Evolutionary conservation across 1,284 basidiomycete genomes (phyloP).

Genomic region (Ganoderma sp.): DNA sequence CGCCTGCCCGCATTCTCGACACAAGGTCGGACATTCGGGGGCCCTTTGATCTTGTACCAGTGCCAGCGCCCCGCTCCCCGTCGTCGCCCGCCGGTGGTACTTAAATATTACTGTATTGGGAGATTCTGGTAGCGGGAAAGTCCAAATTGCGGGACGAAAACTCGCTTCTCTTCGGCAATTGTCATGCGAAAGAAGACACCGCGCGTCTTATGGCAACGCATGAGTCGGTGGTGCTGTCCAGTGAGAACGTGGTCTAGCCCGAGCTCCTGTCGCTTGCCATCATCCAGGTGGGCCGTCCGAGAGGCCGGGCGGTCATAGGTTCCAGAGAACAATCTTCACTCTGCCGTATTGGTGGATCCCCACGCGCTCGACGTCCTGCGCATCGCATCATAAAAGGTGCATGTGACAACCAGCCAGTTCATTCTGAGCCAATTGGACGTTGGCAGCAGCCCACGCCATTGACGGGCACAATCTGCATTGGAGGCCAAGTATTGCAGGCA

Average conservation of each 20-base stretch:
- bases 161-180: slow-evolving; percentile 31
- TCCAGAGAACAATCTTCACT: slow-evolving; percentile 20
- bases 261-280: slow-evolving; percentile 18
- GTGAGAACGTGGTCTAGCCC: slow-evolving; percentile 24
- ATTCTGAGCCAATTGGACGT: slow-evolving; percentile 26
- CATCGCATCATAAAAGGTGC: slow-evolving; percentile 23
- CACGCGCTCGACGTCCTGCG: slow-evolving; percentile 26
- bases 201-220: slow-evolving; percentile 26
- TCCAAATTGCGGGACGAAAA: slow-evolving; percentile 24
- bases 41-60: slow-evolving; percentile 24
- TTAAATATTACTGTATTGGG: slow-evolving; percentile 24
- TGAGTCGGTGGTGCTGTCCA: slow-evolving; percentile 17
- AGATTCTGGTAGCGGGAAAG: slow-evolving; percentile 16
- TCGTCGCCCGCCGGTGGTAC: slow-evolving; percentile 12
- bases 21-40: slow-evolving; percentile 20
- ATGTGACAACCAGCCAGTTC: slow-evolving; percentile 28
- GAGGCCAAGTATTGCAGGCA: slow-evolving; percentile 10
- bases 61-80: slow-evolving; percentile 17
- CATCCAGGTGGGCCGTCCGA: slow-evolving; percentile 17
- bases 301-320: slow-evolving; percentile 11
- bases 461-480: slow-evolving; percentile 16
- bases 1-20: slow-evolving; percentile 12
- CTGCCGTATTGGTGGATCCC: slow-evolving; percentile 20
- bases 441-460: slow-evolving; percentile 17
- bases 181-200: slow-evolving; percentile 20